Base-by-base conservation (phyloP, 495 filamentous ascomycete species). In the Neurospora tetraspora region DNA sequence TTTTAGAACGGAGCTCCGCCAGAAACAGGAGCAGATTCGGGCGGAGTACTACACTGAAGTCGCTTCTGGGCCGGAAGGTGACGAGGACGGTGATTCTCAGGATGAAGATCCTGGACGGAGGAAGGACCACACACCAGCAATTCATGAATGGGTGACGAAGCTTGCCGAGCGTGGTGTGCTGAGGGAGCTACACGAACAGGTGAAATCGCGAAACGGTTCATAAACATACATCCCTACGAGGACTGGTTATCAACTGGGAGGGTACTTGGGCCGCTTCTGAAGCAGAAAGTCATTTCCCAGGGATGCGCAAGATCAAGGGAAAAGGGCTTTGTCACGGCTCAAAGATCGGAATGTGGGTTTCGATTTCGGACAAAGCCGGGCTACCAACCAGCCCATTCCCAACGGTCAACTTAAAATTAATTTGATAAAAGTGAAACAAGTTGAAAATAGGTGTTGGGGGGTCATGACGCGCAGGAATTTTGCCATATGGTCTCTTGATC, bases 81-180 rank as follows among this genome's bases (percentile, higher is more conserved):
- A 34, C 7, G 53, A 65, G 3, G 71, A 75, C 9, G 73, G 76
- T 23, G 79, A 78, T 10, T 73, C 77, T 37, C 74, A 77, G 20
- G 77, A 74, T 37, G 74, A 61, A 27, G 71, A 80, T 16, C 75
- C 76, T 9, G 81, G 81, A 2, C 77, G 83, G 4, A 81, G 78
- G 71, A 78, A 78, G 45, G 83, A 85, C 69, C 81, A 82, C 71
- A 83, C 81, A 5, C 81, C 78, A 1, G 82, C 82, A 2, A 74
- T 86, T 4, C 84, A 86, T 59, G 76, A 79, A 37, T 86, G 84
- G 84, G 80, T 85, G 23, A 76, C 74, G 31, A 80, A 74, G 71
- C 77, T 86, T 12, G 83, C 82, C 2, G 79, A 82, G 43, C 82
- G 81, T 59, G 83, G 83, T 1, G 75, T 81, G 16, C 72, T 86